A percentile compares a stretch with the other conserved stretches of the same genome.
phyloP scores from a whole-genome alignment of 1,139 yeast species.

The Chernovozyma aurita region DNA sequence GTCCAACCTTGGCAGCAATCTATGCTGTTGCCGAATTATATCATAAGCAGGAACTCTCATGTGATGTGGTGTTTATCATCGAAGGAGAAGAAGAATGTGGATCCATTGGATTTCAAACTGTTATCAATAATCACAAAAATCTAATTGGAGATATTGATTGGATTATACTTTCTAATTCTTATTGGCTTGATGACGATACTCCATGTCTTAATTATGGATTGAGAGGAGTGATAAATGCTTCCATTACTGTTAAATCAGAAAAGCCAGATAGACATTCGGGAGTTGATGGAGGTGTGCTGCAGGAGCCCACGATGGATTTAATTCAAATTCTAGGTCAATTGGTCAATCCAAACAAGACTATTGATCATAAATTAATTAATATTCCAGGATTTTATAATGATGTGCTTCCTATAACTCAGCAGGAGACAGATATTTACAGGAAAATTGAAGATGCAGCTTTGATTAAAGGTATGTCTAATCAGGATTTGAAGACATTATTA shows the following conservation, averaged over 20 bases:
- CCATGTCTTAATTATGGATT: constrained; percentile 94
- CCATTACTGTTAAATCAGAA: constrained; percentile 65
- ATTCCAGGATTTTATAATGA: constrained; percentile 71
- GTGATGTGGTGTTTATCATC: constrained; percentile 77
- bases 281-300: constrained; percentile 87
- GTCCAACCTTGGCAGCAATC: constrained; percentile 86
- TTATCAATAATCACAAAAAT: constrained; percentile 45
- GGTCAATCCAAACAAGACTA: constrained; percentile 37
- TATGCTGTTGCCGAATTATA: constrained; percentile 78
- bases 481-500: constrained; percentile 51
- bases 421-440: constrained; percentile 58
- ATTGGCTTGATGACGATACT: constrained; percentile 85
- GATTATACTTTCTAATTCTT: constrained; percentile 84
- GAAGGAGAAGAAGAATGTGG: constrained; percentile 98
- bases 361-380: constrained; percentile 27
- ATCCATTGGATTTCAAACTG: constrained; percentile 75
- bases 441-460: constrained; percentile 47
- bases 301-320: constrained; percentile 88
- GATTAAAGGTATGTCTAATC: constrained; percentile 18
- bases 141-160: constrained; percentile 75
- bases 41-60: constrained; percentile 47
- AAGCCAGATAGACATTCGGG: constrained; percentile 93
- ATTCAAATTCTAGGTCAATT: constrained; percentile 65
- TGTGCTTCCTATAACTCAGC: constrained; percentile 49
- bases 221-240: constrained; percentile 82